Base-by-base conservation (phyloP, 306 rosid species). In the Erythrophleum fordii region DNA sequence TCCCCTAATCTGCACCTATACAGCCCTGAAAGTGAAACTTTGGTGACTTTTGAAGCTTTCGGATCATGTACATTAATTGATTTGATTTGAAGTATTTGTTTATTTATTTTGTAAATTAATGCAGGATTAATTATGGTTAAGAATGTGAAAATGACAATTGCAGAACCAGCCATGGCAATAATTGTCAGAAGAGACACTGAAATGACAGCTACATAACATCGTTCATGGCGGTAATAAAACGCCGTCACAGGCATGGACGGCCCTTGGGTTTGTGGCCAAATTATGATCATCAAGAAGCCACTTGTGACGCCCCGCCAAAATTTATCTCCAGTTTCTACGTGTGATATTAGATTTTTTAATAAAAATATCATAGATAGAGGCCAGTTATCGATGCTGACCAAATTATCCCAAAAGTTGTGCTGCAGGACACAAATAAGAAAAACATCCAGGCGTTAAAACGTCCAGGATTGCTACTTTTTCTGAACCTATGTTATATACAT, bases 1-100 rank as follows among this genome's bases (percentile, higher is more conserved):
- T 92, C 97, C n/a, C 97, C 97, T 72, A 92, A 65, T 62, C 92
- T 77, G 85, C 59, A 88, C 85, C 97, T 92, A 10, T 92, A 92
- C 6, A 92, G 87, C 55, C 97, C 97, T 92, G 90, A 25, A 77
- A 25, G 13, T 2, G n/a, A 7, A 46, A 31, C 34, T 1, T 31
- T 31, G 34, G 4, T 46, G 12, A 22, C 4, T 31, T 31, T 31
- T 31, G 1, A 1, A 31, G 34, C 4, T 31, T 31, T 31, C 4
- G 34, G 1, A 31, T 4, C 2, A 59, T 0, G 35, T 8, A 5
- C 3, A 2, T 46, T 12, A 46, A 2, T 14, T 46, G 3, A 11
- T 46, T 46, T 3, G 1, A 14, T 46, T 46, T 14, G 2, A 13
- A 10, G 9, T 44, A 14, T 46, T 16, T 46, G 52, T 46, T 14